Conservation (phyloP, 176 grass and related monocot species). For the Avena insularis region DNA sequence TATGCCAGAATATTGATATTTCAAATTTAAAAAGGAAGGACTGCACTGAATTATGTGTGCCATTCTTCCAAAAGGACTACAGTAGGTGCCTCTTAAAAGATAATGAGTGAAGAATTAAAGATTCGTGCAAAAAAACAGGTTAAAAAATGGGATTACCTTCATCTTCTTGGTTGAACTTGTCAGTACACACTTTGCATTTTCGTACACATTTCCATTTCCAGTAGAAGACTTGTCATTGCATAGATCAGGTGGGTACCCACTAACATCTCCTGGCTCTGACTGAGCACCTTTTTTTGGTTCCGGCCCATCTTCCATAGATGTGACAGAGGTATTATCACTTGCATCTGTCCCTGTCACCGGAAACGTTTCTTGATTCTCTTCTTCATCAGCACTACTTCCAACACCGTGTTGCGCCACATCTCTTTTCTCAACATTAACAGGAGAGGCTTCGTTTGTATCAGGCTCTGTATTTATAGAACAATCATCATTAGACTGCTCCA, state of each 20-base stretch:
- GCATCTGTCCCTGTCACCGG: slow-evolving; percentile 28
- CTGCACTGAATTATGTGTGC: neutral
- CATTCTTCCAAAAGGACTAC: neutral
- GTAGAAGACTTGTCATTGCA: slow-evolving; percentile 45
- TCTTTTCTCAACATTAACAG: slow-evolving; percentile 5
- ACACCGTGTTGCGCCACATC: neutral
- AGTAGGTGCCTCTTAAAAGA: neutral
- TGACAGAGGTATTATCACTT: slow-evolving; percentile 46
- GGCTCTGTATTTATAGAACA: slow-evolving; percentile 39
- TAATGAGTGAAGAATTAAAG: neutral
- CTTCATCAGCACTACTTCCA: slow-evolving; percentile 36
- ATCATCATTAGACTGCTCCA: slow-evolving; percentile 21
- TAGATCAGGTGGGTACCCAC: slow-evolving; percentile 27
- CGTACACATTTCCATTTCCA: slow-evolving; percentile 42
- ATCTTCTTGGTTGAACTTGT: slow-evolving; percentile 43
- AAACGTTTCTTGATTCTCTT: slow-evolving; percentile 42
- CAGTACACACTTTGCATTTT: slow-evolving; percentile 36
- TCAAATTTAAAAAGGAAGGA: neutral
- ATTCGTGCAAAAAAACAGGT: neutral
- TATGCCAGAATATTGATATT: neutral
- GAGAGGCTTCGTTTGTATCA: neutral
- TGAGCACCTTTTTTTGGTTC: slow-evolving; percentile 36
- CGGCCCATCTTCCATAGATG: slow-evolving; percentile 43
- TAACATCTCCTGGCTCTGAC: slow-evolving; percentile 44
- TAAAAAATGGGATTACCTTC: slow-evolving; percentile 38